Percentiles rank a stretch among this genome's conserved stretches.
phyloP scores from a whole-genome alignment of 2,329 filamentous ascomycete species.

The Ophiobolus disseminans region DNA sequence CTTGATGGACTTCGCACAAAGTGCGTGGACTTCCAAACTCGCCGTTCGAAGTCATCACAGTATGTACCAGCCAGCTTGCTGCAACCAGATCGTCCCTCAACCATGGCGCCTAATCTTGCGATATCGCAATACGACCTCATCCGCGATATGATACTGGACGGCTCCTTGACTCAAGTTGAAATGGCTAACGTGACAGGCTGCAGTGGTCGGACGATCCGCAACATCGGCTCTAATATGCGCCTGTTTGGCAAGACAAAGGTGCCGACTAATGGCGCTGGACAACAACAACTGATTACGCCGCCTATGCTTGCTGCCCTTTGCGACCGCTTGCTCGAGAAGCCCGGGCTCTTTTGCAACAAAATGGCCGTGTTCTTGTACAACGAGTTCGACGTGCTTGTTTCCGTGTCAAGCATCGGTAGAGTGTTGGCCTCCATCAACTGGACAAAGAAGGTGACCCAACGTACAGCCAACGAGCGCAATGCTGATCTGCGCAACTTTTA shows the following conservation, averaged over 20 bases:
- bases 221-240: conserved; percentile 10
- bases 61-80: too few relatives aligned
- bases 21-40: too few relatives aligned
- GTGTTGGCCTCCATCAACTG: conserved; percentile 32
- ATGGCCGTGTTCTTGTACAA: conserved; percentile 37
- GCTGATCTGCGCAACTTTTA: conserved; percentile 46
- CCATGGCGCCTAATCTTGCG: conserved; percentile 18
- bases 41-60: too few relatives aligned
- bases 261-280: conserved; percentile 13
- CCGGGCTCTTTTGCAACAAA: conserved; percentile 34
- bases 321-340: conserved; percentile 38
- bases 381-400: conserved; percentile 28
- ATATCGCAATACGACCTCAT: conserved; percentile 12
- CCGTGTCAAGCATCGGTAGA: conserved; percentile 28
- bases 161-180: conserved; percentile 20
- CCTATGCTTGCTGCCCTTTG: conserved; percentile 37
- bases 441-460: conserved; percentile 40
- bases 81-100: too few relatives aligned
- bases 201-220: conserved; percentile 28
- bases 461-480: conserved; percentile 44
- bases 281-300: conserved; percentile 29
- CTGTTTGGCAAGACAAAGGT: conserved; percentile 10
- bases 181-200: conserved; percentile 29
- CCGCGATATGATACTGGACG: conserved; percentile 28
- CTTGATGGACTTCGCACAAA: too few relatives aligned